Evolutionary conservation across 2,329 filamentous ascomycete genomes (phyloP).

Genomic region (Davidsoniella australis): DNA sequence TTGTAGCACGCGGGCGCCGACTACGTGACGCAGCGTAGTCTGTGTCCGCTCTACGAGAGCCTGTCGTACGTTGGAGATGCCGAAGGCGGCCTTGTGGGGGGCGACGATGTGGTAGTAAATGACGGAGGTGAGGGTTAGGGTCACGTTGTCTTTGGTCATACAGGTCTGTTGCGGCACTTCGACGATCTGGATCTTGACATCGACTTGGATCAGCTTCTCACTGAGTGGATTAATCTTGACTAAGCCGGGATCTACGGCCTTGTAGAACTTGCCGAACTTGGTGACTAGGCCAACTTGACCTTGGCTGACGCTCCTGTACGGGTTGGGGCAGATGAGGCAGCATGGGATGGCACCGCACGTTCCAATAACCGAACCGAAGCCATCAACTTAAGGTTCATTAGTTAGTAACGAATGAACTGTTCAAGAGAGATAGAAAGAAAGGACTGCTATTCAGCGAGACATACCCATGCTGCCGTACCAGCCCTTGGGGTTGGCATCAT

Average conservation of each 20-base stretch:
- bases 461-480: constrained; percentile 83
- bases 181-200: constrained; percentile 98
- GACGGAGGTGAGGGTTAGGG: constrained; percentile 79
- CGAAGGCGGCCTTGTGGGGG: constrained; percentile 93
- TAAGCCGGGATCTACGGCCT: constrained; percentile 88
- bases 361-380: constrained; percentile 57
- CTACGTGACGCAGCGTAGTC: constrained; percentile 90
- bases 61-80: constrained; percentile 84
- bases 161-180: constrained; percentile 92
- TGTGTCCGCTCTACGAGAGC: constrained; percentile 97
- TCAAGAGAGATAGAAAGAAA: neutral
- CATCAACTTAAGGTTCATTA: constrained; percentile 38
- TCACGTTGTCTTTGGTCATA: constrained; percentile 99
- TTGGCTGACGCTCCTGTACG: constrained; percentile 81
- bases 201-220: constrained; percentile 76
- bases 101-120: constrained; percentile 98
- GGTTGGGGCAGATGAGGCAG: constrained; percentile 85
- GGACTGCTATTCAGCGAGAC: constrained; percentile 19
- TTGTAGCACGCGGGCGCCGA: constrained; percentile 86
- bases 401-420: neutral
- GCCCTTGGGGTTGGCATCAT: constrained; percentile 54
- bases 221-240: constrained; percentile 95
- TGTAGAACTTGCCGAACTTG: constrained; percentile 88
- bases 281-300: constrained; percentile 91
- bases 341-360: constrained; percentile 75